Percentiles rank a stretch among this genome's conserved stretches.
Conservation (phyloP, 1,284 basidiomycete species). For the Fomitopsis pinicola region DNA sequence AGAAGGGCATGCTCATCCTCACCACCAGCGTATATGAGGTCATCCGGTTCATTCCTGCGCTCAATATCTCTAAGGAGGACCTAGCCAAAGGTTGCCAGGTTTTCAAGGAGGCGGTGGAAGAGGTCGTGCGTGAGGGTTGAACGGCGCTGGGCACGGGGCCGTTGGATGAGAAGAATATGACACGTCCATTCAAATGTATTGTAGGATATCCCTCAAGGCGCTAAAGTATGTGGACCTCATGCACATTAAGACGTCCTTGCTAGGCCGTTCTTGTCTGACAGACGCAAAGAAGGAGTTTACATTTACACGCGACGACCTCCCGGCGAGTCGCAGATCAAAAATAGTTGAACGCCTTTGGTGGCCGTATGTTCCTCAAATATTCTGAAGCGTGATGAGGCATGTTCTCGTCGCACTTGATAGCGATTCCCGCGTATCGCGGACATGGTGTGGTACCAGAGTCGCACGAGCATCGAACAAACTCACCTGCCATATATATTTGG, state of each 20-base stretch:
- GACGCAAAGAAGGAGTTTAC: too few species aligned
- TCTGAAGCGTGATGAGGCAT: too few species aligned
- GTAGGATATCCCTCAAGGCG: too few species aligned
- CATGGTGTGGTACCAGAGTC: neutral
- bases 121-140: slow-evolving; percentile 48
- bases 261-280: too few species aligned
- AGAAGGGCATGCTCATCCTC: slow-evolving; percentile 78
- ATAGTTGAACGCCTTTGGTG: too few species aligned
- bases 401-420: too few species aligned
- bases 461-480: neutral
- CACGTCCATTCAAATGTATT: neutral
- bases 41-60: slow-evolving; percentile 74
- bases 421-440: neutral
- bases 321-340: too few species aligned
- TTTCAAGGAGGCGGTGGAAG: slow-evolving; percentile 58
- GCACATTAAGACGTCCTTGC: too few species aligned
- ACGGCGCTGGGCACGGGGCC: neutral
- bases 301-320: too few species aligned
- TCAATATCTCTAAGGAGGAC: slow-evolving; percentile 62
- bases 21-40: slow-evolving; percentile 81
- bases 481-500: neutral
- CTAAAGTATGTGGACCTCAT: neutral
- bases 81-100: slow-evolving; percentile 55
- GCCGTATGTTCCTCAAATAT: neutral
- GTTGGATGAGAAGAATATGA: neutral